Evolutionary conservation across 495 filamentous ascomycete species (phyloP).

Genomic region (Chaetomium cochliodes): DNA sequence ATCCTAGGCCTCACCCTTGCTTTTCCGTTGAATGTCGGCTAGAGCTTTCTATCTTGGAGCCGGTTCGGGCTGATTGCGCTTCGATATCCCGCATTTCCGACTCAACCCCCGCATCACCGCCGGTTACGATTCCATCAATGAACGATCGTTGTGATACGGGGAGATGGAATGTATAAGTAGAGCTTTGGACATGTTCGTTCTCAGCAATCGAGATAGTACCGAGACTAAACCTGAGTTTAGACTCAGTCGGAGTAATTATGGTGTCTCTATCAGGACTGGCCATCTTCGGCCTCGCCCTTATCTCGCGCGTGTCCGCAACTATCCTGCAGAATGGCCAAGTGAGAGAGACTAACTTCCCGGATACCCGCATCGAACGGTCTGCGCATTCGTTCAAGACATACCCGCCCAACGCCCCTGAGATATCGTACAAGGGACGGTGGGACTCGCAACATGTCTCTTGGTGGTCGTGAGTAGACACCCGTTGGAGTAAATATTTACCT

Average conservation of each 20-base stretch:
- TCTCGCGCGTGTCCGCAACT: conserved; percentile 38
- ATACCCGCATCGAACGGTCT: conserved; percentile 47
- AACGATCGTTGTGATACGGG: not conserved
- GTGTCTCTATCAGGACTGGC: conserved; percentile 26
- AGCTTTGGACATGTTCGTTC: not conserved
- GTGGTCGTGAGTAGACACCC: conserved; percentile 53
- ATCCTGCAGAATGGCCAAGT: conserved; percentile 67
- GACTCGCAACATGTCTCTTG: conserved; percentile 65
- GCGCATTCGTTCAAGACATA: conserved; percentile 50
- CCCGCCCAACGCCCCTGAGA: conserved; percentile 53
- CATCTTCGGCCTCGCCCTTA: conserved; percentile 30
- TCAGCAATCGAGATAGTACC: not conserved
- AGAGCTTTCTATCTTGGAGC: not conserved
- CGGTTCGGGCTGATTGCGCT: not conserved
- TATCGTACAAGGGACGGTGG: conserved; percentile 71
- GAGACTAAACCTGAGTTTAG: no score
- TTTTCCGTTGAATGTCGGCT: not conserved
- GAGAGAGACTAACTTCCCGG: conserved; percentile 44
- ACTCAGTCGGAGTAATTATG: conserved; percentile 18
- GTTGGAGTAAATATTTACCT: not conserved
- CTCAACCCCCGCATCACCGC: not conserved
- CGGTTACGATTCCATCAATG: not conserved
- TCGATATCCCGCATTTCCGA: conserved; percentile 6
- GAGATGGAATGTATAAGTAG: conserved; percentile 1
- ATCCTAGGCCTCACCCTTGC: not conserved